These are phyloP conservation scores for Ceriops tagal DNA, from an alignment of 345 rosid species.

Conservation along the genomic window DNA sequence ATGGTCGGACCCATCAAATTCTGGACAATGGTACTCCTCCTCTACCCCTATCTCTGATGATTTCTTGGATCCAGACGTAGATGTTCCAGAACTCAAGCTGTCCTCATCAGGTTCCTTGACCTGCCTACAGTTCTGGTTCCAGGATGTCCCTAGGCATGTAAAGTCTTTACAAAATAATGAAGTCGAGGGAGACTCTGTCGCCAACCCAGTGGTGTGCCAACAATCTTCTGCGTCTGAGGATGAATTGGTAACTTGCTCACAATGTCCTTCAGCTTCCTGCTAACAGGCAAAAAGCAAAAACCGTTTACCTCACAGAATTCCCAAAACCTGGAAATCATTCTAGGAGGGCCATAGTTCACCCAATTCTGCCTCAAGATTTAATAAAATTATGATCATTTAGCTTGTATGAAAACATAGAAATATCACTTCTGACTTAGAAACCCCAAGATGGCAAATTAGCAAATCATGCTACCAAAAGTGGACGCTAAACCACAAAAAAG, in stretches of 20 bases:
- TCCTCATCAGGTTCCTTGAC: slow-evolving; percentile 28
- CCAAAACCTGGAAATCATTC: background rate
- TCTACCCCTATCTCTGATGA: slow-evolving; percentile 18
- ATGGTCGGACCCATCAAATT: slow-evolving; percentile 12
- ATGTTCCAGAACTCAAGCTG: slow-evolving; percentile 17
- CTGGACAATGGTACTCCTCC: slow-evolving; percentile 9
- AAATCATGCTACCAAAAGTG: too few species aligned
- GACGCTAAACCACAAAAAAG: too few species aligned
- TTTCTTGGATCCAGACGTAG: slow-evolving; percentile 22
- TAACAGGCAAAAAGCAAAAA: slow-evolving; percentile 10
- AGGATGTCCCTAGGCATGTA: slow-evolving; percentile 9
- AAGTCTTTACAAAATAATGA: background rate
- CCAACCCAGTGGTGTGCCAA: slow-evolving; percentile 2
- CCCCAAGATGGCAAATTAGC: too few species aligned
- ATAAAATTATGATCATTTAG: too few species aligned
- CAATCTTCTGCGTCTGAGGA: slow-evolving; percentile 24
- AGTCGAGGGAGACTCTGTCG: slow-evolving; percentile 11
- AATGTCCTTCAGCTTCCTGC: slow-evolving; percentile 50
- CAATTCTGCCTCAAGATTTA: too few species aligned
- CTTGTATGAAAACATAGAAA: too few species aligned
- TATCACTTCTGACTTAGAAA: too few species aligned
- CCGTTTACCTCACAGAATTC: slow-evolving; percentile 4
- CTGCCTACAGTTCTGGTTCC: slow-evolving; percentile 15
- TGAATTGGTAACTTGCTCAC: slow-evolving; percentile 27
- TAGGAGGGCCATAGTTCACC: background rate